These are phyloP conservation scores for Metschnikowia continentalis DNA, from an alignment of 805 yeast species.

Conservation along the genomic window DNA sequence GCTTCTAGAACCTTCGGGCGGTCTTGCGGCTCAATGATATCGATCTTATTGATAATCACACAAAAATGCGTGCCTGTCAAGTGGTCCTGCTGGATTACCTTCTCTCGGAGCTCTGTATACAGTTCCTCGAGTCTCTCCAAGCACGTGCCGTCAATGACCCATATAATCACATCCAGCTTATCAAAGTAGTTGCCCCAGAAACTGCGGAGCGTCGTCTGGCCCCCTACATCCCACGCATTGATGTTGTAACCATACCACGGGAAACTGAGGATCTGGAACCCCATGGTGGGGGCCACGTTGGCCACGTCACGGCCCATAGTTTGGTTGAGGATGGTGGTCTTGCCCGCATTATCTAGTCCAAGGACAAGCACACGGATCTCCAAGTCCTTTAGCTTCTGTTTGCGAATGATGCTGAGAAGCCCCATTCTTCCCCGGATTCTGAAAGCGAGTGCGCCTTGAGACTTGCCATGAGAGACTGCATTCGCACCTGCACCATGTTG, in stretches of 20 bases:
- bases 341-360: conserved; percentile 90
- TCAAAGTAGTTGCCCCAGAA: conserved; percentile 85
- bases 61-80: conserved; percentile 66
- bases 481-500: neutral
- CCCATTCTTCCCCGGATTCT: conserved; percentile 53
- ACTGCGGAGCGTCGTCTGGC: conserved; percentile 37
- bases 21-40: conserved; percentile 39
- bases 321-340: conserved; percentile 72
- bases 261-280: conserved; percentile 73
- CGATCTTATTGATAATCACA: conserved; percentile 72
- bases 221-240: conserved; percentile 88
- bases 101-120: conserved; percentile 55
- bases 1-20: conserved; percentile 10
- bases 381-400: conserved; percentile 75
- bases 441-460: neutral
- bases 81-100: conserved; percentile 61
- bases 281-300: conserved; percentile 82
- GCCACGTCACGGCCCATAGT: conserved; percentile 48
- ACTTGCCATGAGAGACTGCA: neutral
- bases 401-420: conserved; percentile 68
- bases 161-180: conserved; percentile 64
- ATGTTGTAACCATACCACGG: conserved; percentile 40
- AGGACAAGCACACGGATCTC: conserved; percentile 72
- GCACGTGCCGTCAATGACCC: conserved; percentile 78
- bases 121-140: conserved; percentile 63